Evolutionary conservation across 371 early-diverging fungal species (phyloP), one percentile per base, ranked within the genome.

Genomic region (Syncephalastrum racemosum): DNA sequence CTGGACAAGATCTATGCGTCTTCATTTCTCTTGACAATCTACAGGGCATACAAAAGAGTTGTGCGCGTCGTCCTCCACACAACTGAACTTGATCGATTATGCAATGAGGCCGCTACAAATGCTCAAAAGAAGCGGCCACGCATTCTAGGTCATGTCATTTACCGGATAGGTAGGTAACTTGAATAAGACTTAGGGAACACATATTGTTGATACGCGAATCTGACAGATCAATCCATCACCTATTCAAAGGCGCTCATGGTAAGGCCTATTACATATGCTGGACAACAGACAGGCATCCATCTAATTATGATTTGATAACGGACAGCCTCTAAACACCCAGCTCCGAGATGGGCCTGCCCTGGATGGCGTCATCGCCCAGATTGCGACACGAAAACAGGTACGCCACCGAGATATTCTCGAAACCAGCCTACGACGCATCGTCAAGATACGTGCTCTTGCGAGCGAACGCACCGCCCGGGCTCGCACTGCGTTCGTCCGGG

Each of bases 1-100:
- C 64, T 80, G 27, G 75, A 79, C 51, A 75, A 72, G 56, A 77
- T 85, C 41, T 83, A 84, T 55, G 75, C 79, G 53, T 74, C 72
- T 12, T 66, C 79, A 4, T 39, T 73, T 15, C 63, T 84, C 39
- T 62, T 84, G 22, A 63, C 72, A 16, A 22, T 81, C 19, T 87
- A 83, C 53, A 81, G 78, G 54, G 31, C 72, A 36, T 75, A 76
- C 66, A 89, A 89, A 59, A 66, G 63, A 49, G 15, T 83, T 23
- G 54, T 79, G 49, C 77, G 75, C 7, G 53, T 72, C 19, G 42
- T 80, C 4, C 79, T 80, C 20, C 52, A 69, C 41, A 85, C 87
- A n/a, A 73, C 86, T 0, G 90, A 89, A 56, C 71, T 89, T 44
- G 84, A 79, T 18, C 77, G 89, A 15, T 67, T 89, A 43, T 84